Base-by-base conservation (phyloP, 371 early-diverging fungal species). In the Mucor ambiguus region DNA sequence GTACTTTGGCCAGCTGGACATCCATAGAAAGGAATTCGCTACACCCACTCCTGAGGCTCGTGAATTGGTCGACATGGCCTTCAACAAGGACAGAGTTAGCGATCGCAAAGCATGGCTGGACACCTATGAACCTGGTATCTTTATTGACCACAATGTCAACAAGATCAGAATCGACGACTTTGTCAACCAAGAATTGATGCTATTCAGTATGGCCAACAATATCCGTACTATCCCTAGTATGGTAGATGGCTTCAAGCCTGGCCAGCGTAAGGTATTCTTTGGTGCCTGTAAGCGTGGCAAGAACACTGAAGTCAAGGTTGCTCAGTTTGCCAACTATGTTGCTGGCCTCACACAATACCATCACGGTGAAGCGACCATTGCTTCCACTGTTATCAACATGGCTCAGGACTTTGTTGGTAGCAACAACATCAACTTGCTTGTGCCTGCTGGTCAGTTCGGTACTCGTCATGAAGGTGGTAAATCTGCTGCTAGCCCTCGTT, bases 161-260 rank as follows among this genome's bases (percentile, higher is more conserved):
- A 78, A 87, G 37, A 97, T 99, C 69, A 83, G 90, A 26, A 93
- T 99, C 33, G 73, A 81, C 2, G 98, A 99, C 69, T 99, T 99
- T 78, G 94, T 99, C 72, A 97, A 99, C 75, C 93, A 90, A 74
- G 99, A 99, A 77, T 85, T 99, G 48, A 96, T 99, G 76, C 82
- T 98, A 22, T 99, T 98, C 84, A 92, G 85, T 74, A 95, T 98
- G 86, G 99, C 99, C 0, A 99, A 99, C 76, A 99, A 99, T 72
- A 85, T 93, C 16, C 90, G 99, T 41, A 97, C 98, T 1, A 99
- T 99, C 69, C 99, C 99, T 3, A 94, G 90, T n/a, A 84, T 95
- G 10, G 91, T 99, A 1, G 99, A 99, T 80, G 99, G 99, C 3
- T 85, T 99, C 29, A 99, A 99, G 79, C 99, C 99, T 5, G 98